Percentiles rank a stretch among this genome's conserved stretches.
Evolutionary conservation across 1,139 yeast genomes (phyloP).

Genomic region (Pneumocystis sp.): DNA sequence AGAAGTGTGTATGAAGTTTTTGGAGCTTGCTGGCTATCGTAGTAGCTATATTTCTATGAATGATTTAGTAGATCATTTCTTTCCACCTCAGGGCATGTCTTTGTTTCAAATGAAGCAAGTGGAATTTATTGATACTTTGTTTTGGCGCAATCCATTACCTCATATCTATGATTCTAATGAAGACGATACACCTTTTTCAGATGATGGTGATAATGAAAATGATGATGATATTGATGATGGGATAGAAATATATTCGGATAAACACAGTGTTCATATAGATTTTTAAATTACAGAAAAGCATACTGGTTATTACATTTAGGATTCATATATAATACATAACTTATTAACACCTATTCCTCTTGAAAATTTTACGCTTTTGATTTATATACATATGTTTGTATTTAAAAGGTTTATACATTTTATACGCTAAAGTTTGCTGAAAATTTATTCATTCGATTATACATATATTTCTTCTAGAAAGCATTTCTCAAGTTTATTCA

Average conservation of each 20-base stretch:
- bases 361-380: background rate
- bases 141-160: constrained; percentile 74
- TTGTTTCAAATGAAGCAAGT: constrained; percentile 31
- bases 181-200: constrained; percentile 19
- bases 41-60: constrained; percentile 81
- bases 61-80: constrained; percentile 90
- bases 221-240: constrained; percentile 4
- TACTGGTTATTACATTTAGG: background rate
- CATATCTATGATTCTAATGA: constrained; percentile 44
- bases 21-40: constrained; percentile 85
- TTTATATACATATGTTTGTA: no score
- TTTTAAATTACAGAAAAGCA: background rate
- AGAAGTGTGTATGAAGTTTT: constrained; percentile 91
- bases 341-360: no score
- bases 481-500: no score
- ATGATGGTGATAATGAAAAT: constrained; percentile 15
- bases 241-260: constrained; percentile 13
- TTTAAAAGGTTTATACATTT: background rate
- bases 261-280: constrained; percentile 12
- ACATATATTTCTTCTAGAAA: background rate
- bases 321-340: no score
- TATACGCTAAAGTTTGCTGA: background rate
- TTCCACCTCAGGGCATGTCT: constrained; percentile 56
- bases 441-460: background rate
- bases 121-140: constrained; percentile 70